Conservation (phyloP, 2,329 filamentous ascomycete species). For the Cladosporium sp. region DNA sequence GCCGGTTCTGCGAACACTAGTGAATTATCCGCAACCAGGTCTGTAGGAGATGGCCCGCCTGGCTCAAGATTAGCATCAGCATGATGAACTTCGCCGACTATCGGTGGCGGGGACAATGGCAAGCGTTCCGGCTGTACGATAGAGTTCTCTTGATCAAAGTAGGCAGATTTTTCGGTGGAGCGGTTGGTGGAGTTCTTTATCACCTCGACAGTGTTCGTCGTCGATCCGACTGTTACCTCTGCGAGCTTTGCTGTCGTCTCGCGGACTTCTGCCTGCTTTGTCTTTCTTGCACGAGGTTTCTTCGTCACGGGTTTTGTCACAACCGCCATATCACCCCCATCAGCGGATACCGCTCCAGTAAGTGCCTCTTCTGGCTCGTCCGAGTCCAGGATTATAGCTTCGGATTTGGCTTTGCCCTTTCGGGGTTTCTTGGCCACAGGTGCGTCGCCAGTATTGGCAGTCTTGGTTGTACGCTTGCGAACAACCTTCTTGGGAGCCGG, state of each 20-base stretch:
- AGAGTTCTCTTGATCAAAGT: conserved; percentile 11
- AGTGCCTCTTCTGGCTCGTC: conserved; percentile 26
- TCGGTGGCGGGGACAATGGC: not conserved
- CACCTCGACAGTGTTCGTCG: not conserved
- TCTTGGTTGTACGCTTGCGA: conserved; percentile 20
- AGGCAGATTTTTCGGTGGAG: conserved; percentile 15
- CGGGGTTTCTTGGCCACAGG: conserved; percentile 22
- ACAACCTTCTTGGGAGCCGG: conserved; percentile 11
- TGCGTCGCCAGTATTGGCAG: not conserved
- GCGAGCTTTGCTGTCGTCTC: conserved; percentile 19
- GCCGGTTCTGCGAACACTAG: conserved; percentile 1
- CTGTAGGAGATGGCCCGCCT: not conserved
- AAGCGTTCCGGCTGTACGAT: not conserved
- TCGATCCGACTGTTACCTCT: conserved; percentile 7
- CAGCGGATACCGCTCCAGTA: conserved; percentile 14
- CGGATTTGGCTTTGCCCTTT: conserved; percentile 29
- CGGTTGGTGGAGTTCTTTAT: not conserved
- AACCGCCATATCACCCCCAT: no score
- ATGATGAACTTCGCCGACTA: not conserved
- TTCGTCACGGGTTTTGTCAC: not conserved
- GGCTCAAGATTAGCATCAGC: not conserved
- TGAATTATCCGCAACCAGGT: not conserved
- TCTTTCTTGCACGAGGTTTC: conserved; percentile 3
- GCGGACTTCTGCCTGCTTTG: conserved; percentile 20
- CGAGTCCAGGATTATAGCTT: conserved; percentile 32